Conservation (phyloP, 2,329 filamentous ascomycete genomes). For the Aspergillus phoenicis region DNA sequence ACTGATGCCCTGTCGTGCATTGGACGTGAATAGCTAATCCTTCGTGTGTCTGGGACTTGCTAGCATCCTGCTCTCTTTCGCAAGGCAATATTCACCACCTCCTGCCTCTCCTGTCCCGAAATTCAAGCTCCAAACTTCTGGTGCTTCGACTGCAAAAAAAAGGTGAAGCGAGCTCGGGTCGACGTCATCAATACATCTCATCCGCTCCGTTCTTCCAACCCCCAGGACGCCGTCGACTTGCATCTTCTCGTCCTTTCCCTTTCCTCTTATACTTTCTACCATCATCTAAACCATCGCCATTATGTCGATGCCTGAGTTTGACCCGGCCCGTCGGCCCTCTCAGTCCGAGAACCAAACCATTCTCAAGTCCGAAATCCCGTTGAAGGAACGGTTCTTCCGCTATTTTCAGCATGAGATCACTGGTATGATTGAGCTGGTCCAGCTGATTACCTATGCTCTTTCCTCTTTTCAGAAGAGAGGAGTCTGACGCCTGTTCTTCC, state of each 20-base stretch:
- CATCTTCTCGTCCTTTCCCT: background rate
- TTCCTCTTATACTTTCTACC: background rate
- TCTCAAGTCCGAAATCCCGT: slow-evolving; percentile 42
- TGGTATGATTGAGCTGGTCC: slow-evolving; percentile 51
- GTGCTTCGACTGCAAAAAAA: background rate
- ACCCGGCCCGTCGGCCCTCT: slow-evolving; percentile 33
- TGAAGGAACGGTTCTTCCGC: slow-evolving; percentile 80
- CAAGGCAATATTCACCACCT: background rate
- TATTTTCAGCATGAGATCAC: slow-evolving; percentile 77
- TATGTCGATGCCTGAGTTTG: slow-evolving; percentile 37
- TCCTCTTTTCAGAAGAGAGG: slow-evolving; percentile 10
- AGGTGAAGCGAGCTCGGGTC: slow-evolving; percentile 17
- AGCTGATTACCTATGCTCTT: slow-evolving; percentile 6
- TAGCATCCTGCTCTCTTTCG: background rate
- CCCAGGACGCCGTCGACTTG: background rate
- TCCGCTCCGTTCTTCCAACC: slow-evolving; percentile 1
- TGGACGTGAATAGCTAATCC: slow-evolving; percentile 1
- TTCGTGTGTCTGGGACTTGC: background rate
- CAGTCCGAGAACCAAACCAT: slow-evolving; percentile 37
- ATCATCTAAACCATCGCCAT: slow-evolving; percentile 4
- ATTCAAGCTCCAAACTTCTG: background rate
- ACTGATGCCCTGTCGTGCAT: background rate
- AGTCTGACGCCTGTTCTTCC: slow-evolving; percentile 21
- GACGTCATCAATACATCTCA: slow-evolving; percentile 39
- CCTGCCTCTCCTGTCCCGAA: background rate